Base-by-base conservation (phyloP, 148 eudicot genomes). In the Vaccinium darrowii region DNA sequence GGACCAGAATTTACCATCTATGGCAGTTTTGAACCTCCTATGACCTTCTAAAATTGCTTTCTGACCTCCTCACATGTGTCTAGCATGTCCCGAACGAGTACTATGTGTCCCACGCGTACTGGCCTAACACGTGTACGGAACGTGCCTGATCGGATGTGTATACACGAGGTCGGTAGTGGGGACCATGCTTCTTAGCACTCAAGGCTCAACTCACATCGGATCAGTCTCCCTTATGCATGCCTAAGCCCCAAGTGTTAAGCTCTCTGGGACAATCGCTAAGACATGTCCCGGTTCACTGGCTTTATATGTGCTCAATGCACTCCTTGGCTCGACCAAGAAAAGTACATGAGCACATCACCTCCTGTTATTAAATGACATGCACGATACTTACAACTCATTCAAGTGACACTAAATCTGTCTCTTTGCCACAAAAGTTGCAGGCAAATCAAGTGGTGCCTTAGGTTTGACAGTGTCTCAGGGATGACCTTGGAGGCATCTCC, bases 401-500 rank as follows among this genome's bases (percentile, higher is more conserved):
- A 10, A 72, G 21, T 71, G 39, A 27, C 76, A 72, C 50, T 30
- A 72, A 3, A 5, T 58, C 10, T 8, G 76, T 72, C 21, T 36
- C 21, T 36, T 9, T 15, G 50, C 3, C 63, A 33, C 76, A 16
- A 5, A 72, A 72, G 50, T 36, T 72, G 50, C n/a, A 0, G 50
- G 21, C 0, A 72, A 72, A 33, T 36, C 33, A 36, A 30, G 21
- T 72, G 76, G 76, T 72, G 49, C 50, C n/a, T 72, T 15, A 13
- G 47, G 47, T 18, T 71, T 14, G 76, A 3, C 30, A 27, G 74
- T 25, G 36, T n/a, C 73, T 67, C 19, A 72, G 50, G 76, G 76
- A 72, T 72, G 49, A 72, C 49, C 43, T 71, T 33, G 78, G 23
- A 76, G 52, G 27, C 79, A 15, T 19, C 52, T 76, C 79, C 79